A percentile compares a stretch with the other conserved stretches of the same genome.
phyloP scores from a whole-genome alignment of 2,329 filamentous ascomycete genomes.

The Dryadomyces quercus-mongolicae region DNA sequence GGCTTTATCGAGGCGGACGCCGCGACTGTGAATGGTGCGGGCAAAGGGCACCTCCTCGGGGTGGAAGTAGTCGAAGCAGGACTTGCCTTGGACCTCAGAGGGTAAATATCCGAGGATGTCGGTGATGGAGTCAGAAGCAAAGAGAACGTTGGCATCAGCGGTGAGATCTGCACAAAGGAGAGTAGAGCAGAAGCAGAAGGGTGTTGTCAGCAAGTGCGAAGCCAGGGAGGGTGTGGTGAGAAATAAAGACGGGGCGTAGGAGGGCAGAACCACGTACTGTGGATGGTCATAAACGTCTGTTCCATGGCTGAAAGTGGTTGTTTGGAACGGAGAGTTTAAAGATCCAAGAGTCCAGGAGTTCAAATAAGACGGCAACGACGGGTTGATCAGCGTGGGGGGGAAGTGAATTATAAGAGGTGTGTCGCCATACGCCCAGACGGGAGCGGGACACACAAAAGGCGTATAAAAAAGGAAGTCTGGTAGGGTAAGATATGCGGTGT shows the following conservation, averaged over 20 bases:
- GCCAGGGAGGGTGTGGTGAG: not conserved
- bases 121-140: slow-evolving; percentile 70
- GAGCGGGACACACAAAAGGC: not conserved
- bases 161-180: slow-evolving; percentile 47
- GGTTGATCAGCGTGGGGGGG: not conserved
- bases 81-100: slow-evolving; percentile 61
- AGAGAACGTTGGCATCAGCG: slow-evolving; percentile 65
- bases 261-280: slow-evolving; percentile 44
- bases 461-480: no score
- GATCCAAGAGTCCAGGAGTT: not conserved
- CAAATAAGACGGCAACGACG: not conserved
- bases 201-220: not conserved
- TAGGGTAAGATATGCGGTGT: not conserved
- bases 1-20: slow-evolving; percentile 69
- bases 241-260: not conserved
- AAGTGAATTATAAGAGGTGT: not conserved
- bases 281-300: slow-evolving; percentile 84
- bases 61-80: slow-evolving; percentile 80
- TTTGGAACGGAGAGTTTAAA: not conserved
- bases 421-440: not conserved
- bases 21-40: slow-evolving; percentile 57
- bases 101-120: slow-evolving; percentile 75
- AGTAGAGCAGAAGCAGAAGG: not conserved
- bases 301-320: slow-evolving; percentile 40
- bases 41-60: slow-evolving; percentile 69